Conservation (phyloP, 2,329 filamentous ascomycete species). For the Chaetomiaceae sp. region DNA sequence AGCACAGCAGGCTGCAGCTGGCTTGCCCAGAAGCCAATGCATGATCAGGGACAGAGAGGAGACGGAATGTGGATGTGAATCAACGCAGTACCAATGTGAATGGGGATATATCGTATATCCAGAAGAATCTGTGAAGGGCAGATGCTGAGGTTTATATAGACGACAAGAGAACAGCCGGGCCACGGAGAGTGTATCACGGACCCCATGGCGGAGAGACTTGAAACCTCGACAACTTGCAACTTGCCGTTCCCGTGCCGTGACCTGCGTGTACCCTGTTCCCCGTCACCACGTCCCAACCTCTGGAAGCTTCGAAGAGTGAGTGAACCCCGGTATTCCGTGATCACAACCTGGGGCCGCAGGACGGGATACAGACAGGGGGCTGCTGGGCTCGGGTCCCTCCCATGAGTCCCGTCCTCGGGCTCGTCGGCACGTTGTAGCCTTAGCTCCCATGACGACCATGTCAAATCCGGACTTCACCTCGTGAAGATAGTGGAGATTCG, state of each 20-base stretch:
- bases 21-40: background rate
- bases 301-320: no score
- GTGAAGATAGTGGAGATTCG: background rate
- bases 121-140: background rate
- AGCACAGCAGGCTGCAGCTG: slow-evolving; percentile 10
- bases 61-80: no score
- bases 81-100: no score
- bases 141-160: background rate
- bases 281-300: no score
- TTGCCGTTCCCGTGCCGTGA: background rate
- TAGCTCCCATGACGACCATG: no score
- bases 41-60: background rate
- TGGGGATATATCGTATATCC: no score
- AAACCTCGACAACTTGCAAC: background rate
- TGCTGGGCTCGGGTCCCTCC: background rate
- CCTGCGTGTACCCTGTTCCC: background rate
- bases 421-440: background rate
- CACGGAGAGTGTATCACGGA: no score
- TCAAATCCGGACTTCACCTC: background rate
- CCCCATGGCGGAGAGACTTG: no score
- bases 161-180: no score
- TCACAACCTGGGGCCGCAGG: background rate
- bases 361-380: background rate
- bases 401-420: background rate
- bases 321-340: background rate